phyloP scores from a whole-genome alignment of 108 stramenopile genomes.

The Epithemia pelagica region DNA sequence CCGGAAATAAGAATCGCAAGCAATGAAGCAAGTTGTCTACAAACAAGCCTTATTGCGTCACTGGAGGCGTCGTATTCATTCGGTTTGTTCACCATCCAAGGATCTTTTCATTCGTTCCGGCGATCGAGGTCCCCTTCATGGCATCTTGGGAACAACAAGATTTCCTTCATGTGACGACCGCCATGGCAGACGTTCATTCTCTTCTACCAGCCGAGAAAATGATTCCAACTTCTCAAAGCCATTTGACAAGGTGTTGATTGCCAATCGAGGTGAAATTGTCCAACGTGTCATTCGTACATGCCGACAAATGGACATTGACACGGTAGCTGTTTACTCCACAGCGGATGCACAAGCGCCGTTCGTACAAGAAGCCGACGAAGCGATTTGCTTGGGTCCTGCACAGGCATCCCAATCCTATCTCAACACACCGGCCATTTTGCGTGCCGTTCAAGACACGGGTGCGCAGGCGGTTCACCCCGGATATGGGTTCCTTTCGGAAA shows the following conservation, averaged over 20 bases:
- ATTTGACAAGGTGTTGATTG: conserved; percentile 75
- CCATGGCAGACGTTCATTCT: too few relatives aligned
- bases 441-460: conserved; percentile 57
- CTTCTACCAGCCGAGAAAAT: too few relatives aligned
- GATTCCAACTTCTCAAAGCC: too few relatives aligned
- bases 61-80: too few relatives aligned
- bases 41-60: too few relatives aligned
- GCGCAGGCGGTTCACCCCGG: conserved; percentile 94
- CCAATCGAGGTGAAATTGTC: conserved; percentile 95
- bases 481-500: conserved; percentile 91
- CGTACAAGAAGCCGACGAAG: conserved; percentile 58
- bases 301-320: conserved; percentile 54
- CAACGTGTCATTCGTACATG: conserved; percentile 85
- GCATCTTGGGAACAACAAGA: too few relatives aligned
- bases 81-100: too few relatives aligned
- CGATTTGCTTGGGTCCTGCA: conserved; percentile 80
- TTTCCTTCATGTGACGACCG: too few relatives aligned
- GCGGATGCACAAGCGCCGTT: conserved; percentile 68
- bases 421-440: conserved; percentile 58
- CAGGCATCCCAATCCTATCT: conserved; percentile 69
- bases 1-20: too few relatives aligned
- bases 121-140: too few relatives aligned
- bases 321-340: conserved; percentile 79
- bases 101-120: too few relatives aligned
- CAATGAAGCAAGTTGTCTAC: too few relatives aligned